phyloP scores from a whole-genome alignment of 208 protist genomes.

The Leishmania aethiopica region DNA sequence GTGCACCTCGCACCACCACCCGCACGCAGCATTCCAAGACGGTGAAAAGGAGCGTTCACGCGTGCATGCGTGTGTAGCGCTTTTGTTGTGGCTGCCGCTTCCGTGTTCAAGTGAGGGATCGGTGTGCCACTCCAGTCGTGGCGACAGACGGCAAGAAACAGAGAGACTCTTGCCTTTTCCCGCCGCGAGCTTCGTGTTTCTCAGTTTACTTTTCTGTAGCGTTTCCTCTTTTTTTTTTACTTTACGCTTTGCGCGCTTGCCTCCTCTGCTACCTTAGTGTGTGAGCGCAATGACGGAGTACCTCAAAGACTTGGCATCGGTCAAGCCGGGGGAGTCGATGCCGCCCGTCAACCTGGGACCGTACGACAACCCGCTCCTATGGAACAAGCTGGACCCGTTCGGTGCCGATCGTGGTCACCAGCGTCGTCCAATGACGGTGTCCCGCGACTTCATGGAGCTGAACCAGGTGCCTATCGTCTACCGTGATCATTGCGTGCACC shows the following conservation, averaged over 20 bases:
- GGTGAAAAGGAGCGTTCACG: not conserved
- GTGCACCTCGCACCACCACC: not conserved
- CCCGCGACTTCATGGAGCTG: conserved; percentile 89
- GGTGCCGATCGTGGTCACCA: conserved; percentile 91
- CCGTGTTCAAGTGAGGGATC: not conserved
- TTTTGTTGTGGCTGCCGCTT: not conserved
- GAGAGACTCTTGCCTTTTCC: too few species aligned
- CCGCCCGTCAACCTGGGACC: conserved; percentile 89
- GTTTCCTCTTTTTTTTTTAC: not conserved
- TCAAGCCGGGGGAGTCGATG: conserved; percentile 55
- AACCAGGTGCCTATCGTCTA: conserved; percentile 86
- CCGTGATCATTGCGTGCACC: conserved; percentile 91
- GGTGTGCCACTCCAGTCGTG: too few species aligned
- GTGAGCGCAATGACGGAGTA: conserved; percentile 78
- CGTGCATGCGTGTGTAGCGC: not conserved
- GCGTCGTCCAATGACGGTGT: conserved; percentile 88
- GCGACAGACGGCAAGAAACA: not conserved
- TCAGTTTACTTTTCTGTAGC: not conserved
- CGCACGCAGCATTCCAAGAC: not conserved
- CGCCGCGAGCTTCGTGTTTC: not conserved
- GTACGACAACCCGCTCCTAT: conserved; percentile 91
- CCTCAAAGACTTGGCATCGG: conserved; percentile 67
- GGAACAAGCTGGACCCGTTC: conserved; percentile 92
- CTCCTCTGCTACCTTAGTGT: not conserved
- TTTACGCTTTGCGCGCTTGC: not conserved